Evolutionary conservation across 2,329 filamentous ascomycete genomes (phyloP).

Genomic region (Zasmidium angulare): DNA sequence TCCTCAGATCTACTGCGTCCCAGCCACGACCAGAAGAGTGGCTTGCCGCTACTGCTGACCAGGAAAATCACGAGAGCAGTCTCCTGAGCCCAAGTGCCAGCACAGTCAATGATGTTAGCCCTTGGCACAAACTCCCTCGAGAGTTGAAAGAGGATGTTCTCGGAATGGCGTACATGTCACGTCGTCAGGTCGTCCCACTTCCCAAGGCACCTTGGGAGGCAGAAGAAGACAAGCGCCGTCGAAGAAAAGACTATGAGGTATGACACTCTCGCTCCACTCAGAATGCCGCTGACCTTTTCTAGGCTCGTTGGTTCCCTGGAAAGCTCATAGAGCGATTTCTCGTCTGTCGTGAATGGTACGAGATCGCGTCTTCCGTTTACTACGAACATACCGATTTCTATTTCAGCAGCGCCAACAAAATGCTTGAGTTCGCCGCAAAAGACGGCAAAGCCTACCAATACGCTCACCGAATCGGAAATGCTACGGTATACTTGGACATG

Average conservation of each 20-base stretch:
- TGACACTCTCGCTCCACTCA: background rate
- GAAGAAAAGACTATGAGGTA: background rate
- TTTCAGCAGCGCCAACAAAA: background rate
- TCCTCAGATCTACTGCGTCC: background rate
- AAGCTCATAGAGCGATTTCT: background rate
- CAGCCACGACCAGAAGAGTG: background rate
- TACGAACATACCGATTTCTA: conserved; percentile 1
- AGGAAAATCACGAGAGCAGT: background rate
- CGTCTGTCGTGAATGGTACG: background rate
- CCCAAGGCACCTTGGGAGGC: background rate
- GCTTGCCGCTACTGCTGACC: background rate
- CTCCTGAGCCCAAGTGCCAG: background rate
- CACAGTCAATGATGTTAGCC: background rate
- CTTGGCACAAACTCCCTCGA: conserved; percentile 1
- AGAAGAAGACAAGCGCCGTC: background rate
- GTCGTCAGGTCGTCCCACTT: background rate
- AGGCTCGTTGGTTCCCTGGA: background rate
- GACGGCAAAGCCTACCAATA: background rate
- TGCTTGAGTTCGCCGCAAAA: background rate
- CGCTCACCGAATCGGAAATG: background rate
- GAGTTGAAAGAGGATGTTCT: conserved; percentile 1
- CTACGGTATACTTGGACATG: background rate
- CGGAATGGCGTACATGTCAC: background rate
- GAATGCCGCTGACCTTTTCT: background rate
- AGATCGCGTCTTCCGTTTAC: background rate